Conservation (phyloP, 345 rosid genomes). For the Citrus inodora region DNA sequence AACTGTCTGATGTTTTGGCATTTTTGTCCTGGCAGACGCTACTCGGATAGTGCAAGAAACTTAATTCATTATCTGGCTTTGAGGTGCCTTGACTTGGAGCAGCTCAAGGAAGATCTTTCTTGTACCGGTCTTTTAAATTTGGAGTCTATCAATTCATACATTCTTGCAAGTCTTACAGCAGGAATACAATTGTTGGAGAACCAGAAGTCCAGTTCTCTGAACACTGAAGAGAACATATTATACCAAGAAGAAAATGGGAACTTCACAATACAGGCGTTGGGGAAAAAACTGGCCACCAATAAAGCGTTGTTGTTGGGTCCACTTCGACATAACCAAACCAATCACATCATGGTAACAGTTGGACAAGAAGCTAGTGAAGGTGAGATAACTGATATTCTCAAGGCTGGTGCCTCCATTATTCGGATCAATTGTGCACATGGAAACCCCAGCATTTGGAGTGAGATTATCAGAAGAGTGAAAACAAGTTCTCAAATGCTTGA, state of each 20-base stretch:
- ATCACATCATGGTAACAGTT: constrained; percentile 64
- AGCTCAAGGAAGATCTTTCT: constrained; percentile 42
- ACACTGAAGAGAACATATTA: constrained; percentile 7
- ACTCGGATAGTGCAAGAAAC: constrained; percentile 51
- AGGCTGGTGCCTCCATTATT: constrained; percentile 50
- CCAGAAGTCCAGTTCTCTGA: constrained; percentile 20
- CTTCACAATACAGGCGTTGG: constrained; percentile 20
- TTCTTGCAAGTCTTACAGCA: constrained; percentile 43
- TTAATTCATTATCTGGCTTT: constrained; percentile 58
- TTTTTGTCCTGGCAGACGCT: constrained; percentile 33
- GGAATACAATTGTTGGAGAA: constrained; percentile 39
- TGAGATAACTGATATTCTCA: constrained; percentile 48
- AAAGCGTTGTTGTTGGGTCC: constrained; percentile 51
- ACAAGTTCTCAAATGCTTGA: constrained; percentile 53
- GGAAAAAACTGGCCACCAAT: constrained; percentile 31
- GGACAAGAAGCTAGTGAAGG: constrained; percentile 55
- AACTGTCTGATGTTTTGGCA: not conserved
- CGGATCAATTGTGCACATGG: constrained; percentile 80
- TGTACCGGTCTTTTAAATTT: constrained; percentile 45
- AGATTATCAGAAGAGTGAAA: constrained; percentile 56
- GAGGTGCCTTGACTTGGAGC: constrained; percentile 43
- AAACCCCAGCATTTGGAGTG: constrained; percentile 51
- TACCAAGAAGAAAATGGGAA: constrained; percentile 22
- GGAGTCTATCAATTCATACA: constrained; percentile 40
- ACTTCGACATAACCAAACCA: constrained; percentile 33